Percentiles rank a stretch among this genome's conserved stretches.
phyloP scores from a whole-genome alignment of 306 rosid species.

The Lathyrus tuberosus region DNA sequence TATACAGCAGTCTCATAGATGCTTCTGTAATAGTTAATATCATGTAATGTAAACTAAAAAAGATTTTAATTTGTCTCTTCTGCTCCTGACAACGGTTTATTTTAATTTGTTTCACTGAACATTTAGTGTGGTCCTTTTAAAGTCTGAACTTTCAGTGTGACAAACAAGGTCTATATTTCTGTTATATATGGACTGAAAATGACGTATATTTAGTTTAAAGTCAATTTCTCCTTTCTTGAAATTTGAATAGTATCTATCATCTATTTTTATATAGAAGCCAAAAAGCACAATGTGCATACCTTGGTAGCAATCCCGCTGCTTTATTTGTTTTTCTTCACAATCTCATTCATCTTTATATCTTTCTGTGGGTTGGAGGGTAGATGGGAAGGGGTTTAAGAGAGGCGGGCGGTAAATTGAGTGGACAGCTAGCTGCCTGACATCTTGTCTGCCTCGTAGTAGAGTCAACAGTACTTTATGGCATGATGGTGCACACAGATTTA shows the following conservation, averaged over 20 bases:
- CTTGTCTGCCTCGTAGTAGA: not conserved
- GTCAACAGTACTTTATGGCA: not conserved
- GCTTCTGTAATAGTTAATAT: slow-evolving; percentile 8
- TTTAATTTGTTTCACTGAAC: not conserved
- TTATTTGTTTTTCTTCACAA: not conserved
- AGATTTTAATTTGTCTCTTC: not conserved
- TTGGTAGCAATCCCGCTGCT: not conserved
- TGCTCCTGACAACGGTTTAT: not conserved
- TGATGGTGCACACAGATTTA: not conserved
- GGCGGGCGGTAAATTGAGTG: not conserved
- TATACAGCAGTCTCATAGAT: not conserved
- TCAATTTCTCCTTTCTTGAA: not conserved
- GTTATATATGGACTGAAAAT: slow-evolving; percentile 15
- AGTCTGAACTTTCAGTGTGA: slow-evolving; percentile 8
- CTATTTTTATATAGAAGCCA: slow-evolving; percentile 1
- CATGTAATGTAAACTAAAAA: not conserved
- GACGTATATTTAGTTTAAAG: not conserved
- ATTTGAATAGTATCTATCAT: not conserved
- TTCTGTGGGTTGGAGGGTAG: not conserved
- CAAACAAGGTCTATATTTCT: not conserved
- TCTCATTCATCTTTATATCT: not conserved
- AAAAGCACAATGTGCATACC: not conserved
- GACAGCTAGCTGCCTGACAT: not conserved
- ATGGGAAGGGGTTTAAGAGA: not conserved
- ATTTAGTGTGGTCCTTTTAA: not conserved